Evolutionary conservation across 352 stramenopile genomes (phyloP), one percentile per base, ranked within the genome.

Genomic region (Hyaloperonospora brassicae): DNA sequence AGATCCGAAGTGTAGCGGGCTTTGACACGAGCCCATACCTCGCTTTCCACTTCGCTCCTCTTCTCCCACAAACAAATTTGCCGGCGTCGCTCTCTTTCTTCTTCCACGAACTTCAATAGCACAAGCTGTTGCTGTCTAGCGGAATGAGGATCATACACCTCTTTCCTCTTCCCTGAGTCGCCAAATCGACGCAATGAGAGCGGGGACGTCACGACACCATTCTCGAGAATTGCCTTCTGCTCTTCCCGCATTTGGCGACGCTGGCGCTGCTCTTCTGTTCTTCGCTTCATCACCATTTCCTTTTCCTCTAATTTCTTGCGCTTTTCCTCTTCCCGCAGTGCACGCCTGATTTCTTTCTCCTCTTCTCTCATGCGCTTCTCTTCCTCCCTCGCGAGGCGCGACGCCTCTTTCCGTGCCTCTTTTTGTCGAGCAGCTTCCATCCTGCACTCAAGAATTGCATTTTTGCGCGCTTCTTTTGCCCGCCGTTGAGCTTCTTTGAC

Each of bases 251-350:
- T 66, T 45, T 84, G 77, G 40, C 71, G 66, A n/a, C 77, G 71
- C 39, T 86, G 68, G 5, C 75, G 60, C 14, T 87, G 45, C 54
- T 88, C 76, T 58, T 89, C 79, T 45, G 87, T 85, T 6, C 77
- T 77, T 17, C 73, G 65, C 59, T 89, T 84, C 79, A 89, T 87
- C 1, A 66, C 68, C 50, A 68, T 71, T 50, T 87, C 73, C 57
- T 86, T 90, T 46, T 88, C 70, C 49, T 87, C 77, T 11, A 73
- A 55, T 56, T 79, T 86, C 48, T 84, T 83, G 6, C 70, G 72
- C 44, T 83, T 84, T 53, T 87, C 77, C 49, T 90, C 78, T 47
- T 89, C 78, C 31, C 76, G 72, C 13, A 86, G 14, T n/a, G 66
- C 76, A 43, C 75, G 76, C 30, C 85, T 84, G 12, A 87, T 68